phyloP scores from a whole-genome alignment of 441 rosid genomes.

The Corymbia citriodora region DNA sequence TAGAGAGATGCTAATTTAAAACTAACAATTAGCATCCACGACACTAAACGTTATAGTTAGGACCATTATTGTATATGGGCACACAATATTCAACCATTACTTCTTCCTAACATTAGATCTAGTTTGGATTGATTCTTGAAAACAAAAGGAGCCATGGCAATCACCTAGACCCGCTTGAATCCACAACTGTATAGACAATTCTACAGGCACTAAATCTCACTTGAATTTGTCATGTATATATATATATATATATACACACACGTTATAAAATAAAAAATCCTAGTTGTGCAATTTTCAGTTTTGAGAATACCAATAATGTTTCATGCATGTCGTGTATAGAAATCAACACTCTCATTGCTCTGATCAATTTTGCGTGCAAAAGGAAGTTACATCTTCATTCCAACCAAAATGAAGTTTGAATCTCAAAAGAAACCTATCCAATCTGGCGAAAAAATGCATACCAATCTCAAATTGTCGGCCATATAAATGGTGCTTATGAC shows the following conservation, averaged over 20 bases:
- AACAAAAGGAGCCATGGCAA: not conserved
- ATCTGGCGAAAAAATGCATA: not conserved
- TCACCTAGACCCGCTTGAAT: not conserved
- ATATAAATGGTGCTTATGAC: not conserved
- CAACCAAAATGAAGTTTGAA: not conserved
- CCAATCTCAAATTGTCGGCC: not conserved
- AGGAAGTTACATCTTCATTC: not conserved
- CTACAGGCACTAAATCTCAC: not conserved
- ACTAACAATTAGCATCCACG: not conserved
- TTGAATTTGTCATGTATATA: not conserved
- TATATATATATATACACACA: not conserved
- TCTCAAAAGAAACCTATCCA: not conserved
- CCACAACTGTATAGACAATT: not conserved
- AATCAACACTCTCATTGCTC: not conserved
- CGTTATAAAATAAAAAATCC: not conserved
- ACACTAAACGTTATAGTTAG: not conserved
- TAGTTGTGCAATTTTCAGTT: not conserved
- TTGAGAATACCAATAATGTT: not conserved
- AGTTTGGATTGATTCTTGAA: not conserved
- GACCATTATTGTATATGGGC: not conserved
- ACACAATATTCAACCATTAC: not conserved
- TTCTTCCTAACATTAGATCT: not conserved
- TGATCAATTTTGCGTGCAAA: not conserved
- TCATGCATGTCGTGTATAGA: not conserved
- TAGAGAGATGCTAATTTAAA: not conserved